Percentiles rank a stretch among this genome's conserved stretches.
Conservation (phyloP, 495 filamentous ascomycete species). For the Penicillium arizonense region DNA sequence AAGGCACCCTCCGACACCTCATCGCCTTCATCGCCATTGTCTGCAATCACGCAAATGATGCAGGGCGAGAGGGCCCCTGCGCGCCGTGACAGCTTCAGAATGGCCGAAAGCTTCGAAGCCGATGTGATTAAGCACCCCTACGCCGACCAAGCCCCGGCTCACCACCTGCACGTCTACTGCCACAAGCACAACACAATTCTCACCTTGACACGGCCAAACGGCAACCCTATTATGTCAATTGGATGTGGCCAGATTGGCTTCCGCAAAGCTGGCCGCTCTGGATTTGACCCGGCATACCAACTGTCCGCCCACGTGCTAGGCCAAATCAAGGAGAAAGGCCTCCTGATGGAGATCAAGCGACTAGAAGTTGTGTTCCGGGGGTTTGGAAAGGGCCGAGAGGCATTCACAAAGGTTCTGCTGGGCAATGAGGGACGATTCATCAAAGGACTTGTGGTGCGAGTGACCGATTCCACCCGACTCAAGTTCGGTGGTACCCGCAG, state of each 20-base stretch:
- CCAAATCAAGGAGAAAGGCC: constrained; percentile 71
- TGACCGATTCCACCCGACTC: constrained; percentile 79
- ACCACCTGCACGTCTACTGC: constrained; percentile 83
- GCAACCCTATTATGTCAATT: constrained; percentile 70
- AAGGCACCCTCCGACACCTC: constrained; percentile 13
- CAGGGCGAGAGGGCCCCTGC: constrained; percentile 19
- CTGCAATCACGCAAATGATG: constrained; percentile 36
- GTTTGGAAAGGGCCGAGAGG: constrained; percentile 83
- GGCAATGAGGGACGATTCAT: constrained; percentile 77
- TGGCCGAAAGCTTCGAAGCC: constrained; percentile 38
- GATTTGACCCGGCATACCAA: constrained; percentile 94
- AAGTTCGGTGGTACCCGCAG: constrained; percentile 96
- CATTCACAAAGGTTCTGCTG: constrained; percentile 81
- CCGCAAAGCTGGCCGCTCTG: constrained; percentile 69
- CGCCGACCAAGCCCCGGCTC: constrained; percentile 48
- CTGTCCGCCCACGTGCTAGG: constrained; percentile 73
- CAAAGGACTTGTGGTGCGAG: constrained; percentile 65
- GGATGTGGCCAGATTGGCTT: constrained; percentile 84
- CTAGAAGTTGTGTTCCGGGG: constrained; percentile 79
- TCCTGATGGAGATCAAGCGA: constrained; percentile 52
- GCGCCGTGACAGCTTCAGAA: constrained; percentile 28
- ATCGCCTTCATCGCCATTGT: constrained; percentile 29
- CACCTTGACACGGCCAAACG: constrained; percentile 79
- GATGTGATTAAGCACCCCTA: constrained; percentile 39
- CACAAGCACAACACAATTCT: constrained; percentile 93